Evolutionary conservation across 495 filamentous ascomycete genomes (phyloP).

Genomic region (Corynascus novoguineensis): DNA sequence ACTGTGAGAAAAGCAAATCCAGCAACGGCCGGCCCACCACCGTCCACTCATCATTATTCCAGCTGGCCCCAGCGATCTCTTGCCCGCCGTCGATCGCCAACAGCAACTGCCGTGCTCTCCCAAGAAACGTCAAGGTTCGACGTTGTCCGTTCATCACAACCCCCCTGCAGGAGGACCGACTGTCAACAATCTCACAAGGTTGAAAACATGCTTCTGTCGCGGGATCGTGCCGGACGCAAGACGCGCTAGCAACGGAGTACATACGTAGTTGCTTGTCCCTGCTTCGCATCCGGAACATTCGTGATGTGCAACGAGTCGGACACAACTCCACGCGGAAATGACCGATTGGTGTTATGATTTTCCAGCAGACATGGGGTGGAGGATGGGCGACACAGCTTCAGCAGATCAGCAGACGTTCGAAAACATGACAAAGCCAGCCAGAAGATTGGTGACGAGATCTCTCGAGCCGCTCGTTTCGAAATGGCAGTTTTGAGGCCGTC

Average conservation of each 20-base stretch:
- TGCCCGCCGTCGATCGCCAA: background rate
- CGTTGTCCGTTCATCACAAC: no score
- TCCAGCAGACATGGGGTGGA: slow-evolving; percentile 10
- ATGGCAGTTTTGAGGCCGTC: slow-evolving; percentile 22
- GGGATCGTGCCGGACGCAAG: slow-evolving; percentile 18
- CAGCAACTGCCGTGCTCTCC: background rate
- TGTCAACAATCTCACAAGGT: no score
- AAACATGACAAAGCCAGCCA: slow-evolving; percentile 5
- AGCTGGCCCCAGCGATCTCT: slow-evolving; percentile 10
- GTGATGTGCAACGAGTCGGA: slow-evolving; percentile 14
- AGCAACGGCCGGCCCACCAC: background rate
- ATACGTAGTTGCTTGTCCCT: slow-evolving; percentile 19
- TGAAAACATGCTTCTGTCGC: background rate
- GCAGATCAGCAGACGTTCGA: slow-evolving; percentile 29
- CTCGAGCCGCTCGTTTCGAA: slow-evolving; percentile 25
- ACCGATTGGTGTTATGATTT: no score
- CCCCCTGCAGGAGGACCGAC: no score
- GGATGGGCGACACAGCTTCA: background rate
- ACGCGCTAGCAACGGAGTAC: no score
- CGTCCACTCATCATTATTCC: background rate
- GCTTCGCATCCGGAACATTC: slow-evolving; percentile 25
- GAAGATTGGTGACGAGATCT: no score
- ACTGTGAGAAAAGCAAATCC: slow-evolving; percentile 14
- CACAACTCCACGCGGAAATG: slow-evolving; percentile 3
- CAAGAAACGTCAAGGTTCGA: background rate